Evolutionary conservation across 768 basidiomycete genomes (phyloP), one percentile per base, ranked within the genome.

Genomic region (Russula lepida): DNA sequence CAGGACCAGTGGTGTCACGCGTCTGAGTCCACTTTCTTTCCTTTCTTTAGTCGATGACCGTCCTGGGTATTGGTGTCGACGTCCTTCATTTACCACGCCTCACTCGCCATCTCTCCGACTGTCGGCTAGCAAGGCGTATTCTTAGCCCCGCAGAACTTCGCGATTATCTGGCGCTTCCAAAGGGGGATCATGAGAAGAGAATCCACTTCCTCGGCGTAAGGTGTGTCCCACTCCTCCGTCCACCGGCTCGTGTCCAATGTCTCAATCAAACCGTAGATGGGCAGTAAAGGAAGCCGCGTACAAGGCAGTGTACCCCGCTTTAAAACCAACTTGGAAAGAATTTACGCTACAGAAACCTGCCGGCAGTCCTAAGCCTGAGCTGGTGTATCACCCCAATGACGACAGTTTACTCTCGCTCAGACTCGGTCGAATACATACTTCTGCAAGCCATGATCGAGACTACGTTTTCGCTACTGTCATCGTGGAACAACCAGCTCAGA

Each of bases 211-310:
- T 93, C 21, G 86, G 84, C 33, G 87, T 92, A 41, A 80, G 91
- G 91, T 91, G 69, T 23, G 82, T 50, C 51, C n/a, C 13, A 12
- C n/a, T 41, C 44, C 23, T 17, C 33, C 15, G 3, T 44, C 27
- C 25, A 21, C 64, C 52, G n/a, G n/a, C n/a, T n/a, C 37, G 67
- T 28, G 39, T 32, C 41, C 35, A 25, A 35, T 63, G 28, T 58
- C 60, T 19, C 30, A 51, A 25, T 17, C 19, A 11, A 44, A 1
- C 21, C 28, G 4, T 66, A 93, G 91, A 17, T 94, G 89, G 89
- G 77, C 83, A 33, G 80, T 88, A 21, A 94, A 94, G 67, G 92
- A 94, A 72, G 88, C 92, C 0, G 84, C 85, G 0, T 94, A 92
- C 75, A 94, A 94, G 69, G 92, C 91, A 0, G 68, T 92, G 60